Conservation (phyloP, 495 filamentous ascomycete genomes). For the Glonium stellatum region DNA sequence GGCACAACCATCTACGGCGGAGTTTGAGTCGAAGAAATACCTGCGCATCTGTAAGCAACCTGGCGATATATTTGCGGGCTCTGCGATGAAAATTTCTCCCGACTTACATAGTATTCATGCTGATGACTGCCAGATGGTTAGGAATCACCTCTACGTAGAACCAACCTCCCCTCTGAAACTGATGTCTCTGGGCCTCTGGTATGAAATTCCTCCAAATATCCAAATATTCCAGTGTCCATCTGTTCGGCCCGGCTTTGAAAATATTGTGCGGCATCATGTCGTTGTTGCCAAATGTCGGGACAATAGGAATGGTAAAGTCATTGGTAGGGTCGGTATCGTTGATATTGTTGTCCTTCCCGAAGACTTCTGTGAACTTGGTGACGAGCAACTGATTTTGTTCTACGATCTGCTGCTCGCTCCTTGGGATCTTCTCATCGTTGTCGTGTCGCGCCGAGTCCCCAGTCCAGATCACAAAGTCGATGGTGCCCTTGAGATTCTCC, state of each 20-base stretch:
- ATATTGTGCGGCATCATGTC: conserved; percentile 98
- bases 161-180: conserved; percentile 88
- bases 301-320: conserved; percentile 65
- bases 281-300: conserved; percentile 94
- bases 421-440: conserved; percentile 78
- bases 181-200: conserved; percentile 85
- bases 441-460: conserved; percentile 94
- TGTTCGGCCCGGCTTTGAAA: conserved; percentile 73
- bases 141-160: conserved; percentile 91
- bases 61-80: neutral
- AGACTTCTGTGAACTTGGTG: conserved; percentile 66
- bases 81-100: neutral
- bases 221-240: conserved; percentile 65
- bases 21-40: conserved; percentile 91
- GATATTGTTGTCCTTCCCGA: conserved; percentile 46
- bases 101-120: conserved; percentile 75
- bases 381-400: conserved; percentile 68
- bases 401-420: conserved; percentile 64
- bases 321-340: conserved; percentile 45
- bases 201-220: conserved; percentile 81
- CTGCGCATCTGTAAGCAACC: conserved; percentile 19
- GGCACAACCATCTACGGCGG: conserved; percentile 83
- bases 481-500: conserved; percentile 68
- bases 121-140: conserved; percentile 78
- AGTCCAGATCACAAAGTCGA: conserved; percentile 98